phyloP scores from a whole-genome alignment of 2,329 filamentous ascomycete genomes.

The Microcera coccophila region DNA sequence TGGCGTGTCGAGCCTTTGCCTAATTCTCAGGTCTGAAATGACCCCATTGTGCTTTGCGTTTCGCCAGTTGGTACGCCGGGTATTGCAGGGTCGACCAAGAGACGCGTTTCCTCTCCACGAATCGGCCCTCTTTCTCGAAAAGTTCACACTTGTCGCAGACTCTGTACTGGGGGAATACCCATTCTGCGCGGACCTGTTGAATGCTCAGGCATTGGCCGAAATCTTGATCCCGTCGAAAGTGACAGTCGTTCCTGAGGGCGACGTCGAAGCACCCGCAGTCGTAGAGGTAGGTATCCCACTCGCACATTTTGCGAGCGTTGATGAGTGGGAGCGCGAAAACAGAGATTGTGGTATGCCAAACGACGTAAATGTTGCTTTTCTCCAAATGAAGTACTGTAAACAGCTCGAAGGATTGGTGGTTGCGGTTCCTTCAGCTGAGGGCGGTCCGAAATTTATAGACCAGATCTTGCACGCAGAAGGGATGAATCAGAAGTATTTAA shows the following conservation, averaged over 20 bases:
- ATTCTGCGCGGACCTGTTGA: too few species aligned
- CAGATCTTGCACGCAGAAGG: neutral
- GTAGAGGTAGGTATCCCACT: constrained; percentile 15
- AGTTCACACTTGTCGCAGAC: too few species aligned
- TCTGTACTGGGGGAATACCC: too few species aligned
- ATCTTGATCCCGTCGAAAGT: too few species aligned
- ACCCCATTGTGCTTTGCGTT: too few species aligned
- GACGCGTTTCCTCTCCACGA: too few species aligned
- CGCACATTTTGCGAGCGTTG: constrained; percentile 10
- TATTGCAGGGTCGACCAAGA: too few species aligned
- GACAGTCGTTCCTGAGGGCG: constrained; percentile 12
- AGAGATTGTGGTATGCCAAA: neutral
- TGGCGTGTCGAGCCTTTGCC: too few species aligned
- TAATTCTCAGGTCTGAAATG: too few species aligned
- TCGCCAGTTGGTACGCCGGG: too few species aligned
- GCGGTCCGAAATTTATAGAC: neutral
- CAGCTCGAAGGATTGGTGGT: neutral
- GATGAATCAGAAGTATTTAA: neutral
- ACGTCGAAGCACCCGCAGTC: constrained; percentile 10
- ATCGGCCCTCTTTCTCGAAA: too few species aligned
- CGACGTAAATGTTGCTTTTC: neutral
- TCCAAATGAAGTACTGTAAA: neutral
- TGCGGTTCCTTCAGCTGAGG: neutral
- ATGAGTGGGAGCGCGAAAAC: neutral
- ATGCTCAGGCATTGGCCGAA: too few species aligned